These are phyloP conservation scores for Camelina sativa DNA, from an alignment of 345 rosid species.

Conservation along the genomic window DNA sequence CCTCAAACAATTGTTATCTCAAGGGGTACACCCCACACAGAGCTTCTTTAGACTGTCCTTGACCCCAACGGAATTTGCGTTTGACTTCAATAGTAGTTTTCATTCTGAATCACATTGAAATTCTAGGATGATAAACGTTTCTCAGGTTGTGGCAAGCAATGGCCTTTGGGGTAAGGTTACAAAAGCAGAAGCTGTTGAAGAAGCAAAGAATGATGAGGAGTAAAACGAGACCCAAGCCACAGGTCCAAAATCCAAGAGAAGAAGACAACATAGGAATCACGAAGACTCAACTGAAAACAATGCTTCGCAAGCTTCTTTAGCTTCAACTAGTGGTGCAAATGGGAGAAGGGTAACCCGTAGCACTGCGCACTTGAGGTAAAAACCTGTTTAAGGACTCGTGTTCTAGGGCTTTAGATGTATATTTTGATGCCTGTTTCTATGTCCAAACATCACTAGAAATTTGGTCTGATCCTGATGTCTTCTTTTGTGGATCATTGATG, in stretches of 20 bases:
- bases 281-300: constrained; percentile 29
- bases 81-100: background rate
- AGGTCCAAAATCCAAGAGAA: constrained; percentile 49
- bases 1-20: constrained; percentile 59
- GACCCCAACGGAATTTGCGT: background rate
- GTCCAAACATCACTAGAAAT: constrained; percentile 18
- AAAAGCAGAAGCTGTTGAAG: constrained; percentile 56
- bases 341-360: constrained; percentile 64
- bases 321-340: constrained; percentile 40
- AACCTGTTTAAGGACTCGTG: background rate
- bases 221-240: constrained; percentile 40
- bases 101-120: background rate
- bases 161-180: constrained; percentile 53
- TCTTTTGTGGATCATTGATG: background rate
- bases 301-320: constrained; percentile 53
- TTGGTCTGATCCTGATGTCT: constrained; percentile 5
- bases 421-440: constrained; percentile 20
- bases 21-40: constrained; percentile 52
- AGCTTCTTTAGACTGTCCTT: constrained; percentile 5
- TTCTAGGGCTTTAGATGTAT: constrained; percentile 37
- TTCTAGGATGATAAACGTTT: constrained; percentile 63
- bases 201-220: constrained; percentile 53
- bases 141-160: constrained; percentile 64
- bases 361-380: constrained; percentile 46
- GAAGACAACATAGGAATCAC: constrained; percentile 45